These are phyloP conservation scores for Penicillium psychrosexuale DNA, from an alignment of 2,329 filamentous ascomycete species.

Conservation along the genomic window DNA sequence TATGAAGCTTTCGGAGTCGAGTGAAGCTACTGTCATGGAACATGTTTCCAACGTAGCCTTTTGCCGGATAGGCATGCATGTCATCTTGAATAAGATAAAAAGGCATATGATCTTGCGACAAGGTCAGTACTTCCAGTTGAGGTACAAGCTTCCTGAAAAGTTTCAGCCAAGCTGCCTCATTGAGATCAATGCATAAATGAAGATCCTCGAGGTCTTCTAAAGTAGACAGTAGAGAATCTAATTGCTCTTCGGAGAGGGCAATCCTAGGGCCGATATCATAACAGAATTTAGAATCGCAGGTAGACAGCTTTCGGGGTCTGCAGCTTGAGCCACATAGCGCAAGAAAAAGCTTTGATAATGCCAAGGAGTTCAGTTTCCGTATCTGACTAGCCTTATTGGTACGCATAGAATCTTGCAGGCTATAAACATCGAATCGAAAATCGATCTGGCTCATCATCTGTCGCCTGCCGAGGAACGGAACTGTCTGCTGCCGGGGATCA, in stretches of 20 bases:
- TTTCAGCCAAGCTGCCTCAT: constrained; percentile 6
- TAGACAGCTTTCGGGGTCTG: constrained; percentile 8
- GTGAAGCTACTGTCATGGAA: constrained; percentile 2
- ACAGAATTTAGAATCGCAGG: constrained; percentile 10
- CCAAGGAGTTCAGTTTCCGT: constrained; percentile 8
- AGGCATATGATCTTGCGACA: constrained; percentile 6
- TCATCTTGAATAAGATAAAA: constrained; percentile 1
- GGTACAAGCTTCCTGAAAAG: constrained; percentile 5
- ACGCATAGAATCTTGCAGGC: background rate
- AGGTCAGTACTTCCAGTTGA: constrained; percentile 4
- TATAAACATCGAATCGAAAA: constrained; percentile 11
- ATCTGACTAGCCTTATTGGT: background rate
- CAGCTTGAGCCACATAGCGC: constrained; percentile 8
- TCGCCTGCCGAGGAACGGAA: constrained; percentile 11
- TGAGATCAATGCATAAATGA: constrained; percentile 10
- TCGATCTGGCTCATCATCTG: constrained; percentile 9
- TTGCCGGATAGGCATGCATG: background rate
- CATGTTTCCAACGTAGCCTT: constrained; percentile 4
- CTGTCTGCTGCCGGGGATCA: constrained; percentile 10
- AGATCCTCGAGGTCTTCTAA: constrained; percentile 7
- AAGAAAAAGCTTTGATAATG: constrained; percentile 11
- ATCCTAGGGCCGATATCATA: constrained; percentile 9
- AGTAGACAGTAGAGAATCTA: constrained; percentile 5
- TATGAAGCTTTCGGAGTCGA: constrained; percentile 9
- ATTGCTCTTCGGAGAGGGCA: constrained; percentile 6